Evolutionary conservation across 257 asterid species (phyloP).

Genomic region (Hygrophila difformis): DNA sequence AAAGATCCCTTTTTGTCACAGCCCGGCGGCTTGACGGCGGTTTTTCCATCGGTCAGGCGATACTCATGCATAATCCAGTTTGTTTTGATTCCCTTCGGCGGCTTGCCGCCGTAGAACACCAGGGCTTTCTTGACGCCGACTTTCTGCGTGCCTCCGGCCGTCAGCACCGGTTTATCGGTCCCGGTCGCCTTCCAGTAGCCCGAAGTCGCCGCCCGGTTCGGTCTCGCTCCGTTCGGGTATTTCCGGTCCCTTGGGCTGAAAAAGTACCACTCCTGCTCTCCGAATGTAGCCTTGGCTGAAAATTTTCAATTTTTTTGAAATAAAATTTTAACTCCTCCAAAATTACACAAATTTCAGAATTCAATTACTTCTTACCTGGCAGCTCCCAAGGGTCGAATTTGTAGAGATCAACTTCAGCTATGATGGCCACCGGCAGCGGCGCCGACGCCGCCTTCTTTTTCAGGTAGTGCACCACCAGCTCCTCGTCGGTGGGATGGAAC

Average conservation of each 20-base stretch:
- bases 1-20: constrained; percentile 57
- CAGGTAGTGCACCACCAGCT: constrained; percentile 42
- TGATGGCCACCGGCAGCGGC: constrained; percentile 40
- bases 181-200: constrained; percentile 57
- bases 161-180: constrained; percentile 41
- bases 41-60: constrained; percentile 28
- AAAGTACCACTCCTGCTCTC: constrained; percentile 54
- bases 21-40: constrained; percentile 27
- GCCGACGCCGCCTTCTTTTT: constrained; percentile 30
- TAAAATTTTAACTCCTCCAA: too few species aligned
- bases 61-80: constrained; percentile 57
- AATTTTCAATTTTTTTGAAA: neutral
- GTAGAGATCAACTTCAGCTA: constrained; percentile 47
- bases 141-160: constrained; percentile 35
- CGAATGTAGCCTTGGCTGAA: constrained; percentile 42
- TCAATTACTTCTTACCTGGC: constrained; percentile 23
- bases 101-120: constrained; percentile 47
- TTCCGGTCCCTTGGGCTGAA: constrained; percentile 51
- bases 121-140: constrained; percentile 49
- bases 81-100: constrained; percentile 43
- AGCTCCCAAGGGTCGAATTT: constrained; percentile 52
- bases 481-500: constrained; percentile 50
- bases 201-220: constrained; percentile 43
- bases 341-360: too few species aligned
- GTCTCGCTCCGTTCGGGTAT: constrained; percentile 45